phyloP scores from a whole-genome alignment of 306 rosid species.

The Hippophae tibetana region DNA sequence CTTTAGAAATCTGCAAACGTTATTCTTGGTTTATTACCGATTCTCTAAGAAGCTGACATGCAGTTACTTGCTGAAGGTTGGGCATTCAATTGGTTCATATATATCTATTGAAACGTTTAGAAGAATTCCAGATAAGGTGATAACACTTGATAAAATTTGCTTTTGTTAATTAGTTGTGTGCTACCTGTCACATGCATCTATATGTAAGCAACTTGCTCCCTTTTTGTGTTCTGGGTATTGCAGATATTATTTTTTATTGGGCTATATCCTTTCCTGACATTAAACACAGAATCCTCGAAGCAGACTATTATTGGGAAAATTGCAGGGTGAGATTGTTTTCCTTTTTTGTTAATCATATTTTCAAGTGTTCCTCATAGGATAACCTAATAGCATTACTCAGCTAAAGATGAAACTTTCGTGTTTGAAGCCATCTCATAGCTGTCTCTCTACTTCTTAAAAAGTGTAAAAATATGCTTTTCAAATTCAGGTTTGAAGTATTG shows the following conservation, averaged over 20 bases:
- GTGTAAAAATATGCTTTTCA: conserved; percentile 2
- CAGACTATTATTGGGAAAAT: conserved; percentile 45
- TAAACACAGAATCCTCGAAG: conserved; percentile 39
- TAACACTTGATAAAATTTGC: conserved; percentile 13
- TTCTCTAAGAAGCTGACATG: conserved; percentile 19
- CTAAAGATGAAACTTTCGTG: no score
- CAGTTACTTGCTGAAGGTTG: conserved; percentile 46
- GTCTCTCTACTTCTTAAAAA: not conserved
- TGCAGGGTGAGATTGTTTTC: conserved; percentile 32
- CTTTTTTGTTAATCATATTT: not conserved
- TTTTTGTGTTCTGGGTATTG: conserved; percentile 24
- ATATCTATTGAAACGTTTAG: conserved; percentile 50
- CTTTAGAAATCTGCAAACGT: conserved; percentile 9
- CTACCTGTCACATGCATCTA: conserved; percentile 20
- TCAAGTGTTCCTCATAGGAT: no score
- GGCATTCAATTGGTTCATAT: conserved; percentile 87
- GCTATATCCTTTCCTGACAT: conserved; percentile 77
- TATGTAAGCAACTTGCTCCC: conserved; percentile 8
- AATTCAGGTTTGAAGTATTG: not conserved
- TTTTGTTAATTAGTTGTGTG: conserved; percentile 2
- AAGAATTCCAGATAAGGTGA: conserved; percentile 55
- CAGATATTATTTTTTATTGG: conserved; percentile 68
- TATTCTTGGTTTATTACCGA: conserved; percentile 11
- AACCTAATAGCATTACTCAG: no score
- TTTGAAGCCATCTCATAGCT: no score